phyloP scores from a whole-genome alignment of 164 flowering plant genomes.

The Paratinospora sagittata region DNA sequence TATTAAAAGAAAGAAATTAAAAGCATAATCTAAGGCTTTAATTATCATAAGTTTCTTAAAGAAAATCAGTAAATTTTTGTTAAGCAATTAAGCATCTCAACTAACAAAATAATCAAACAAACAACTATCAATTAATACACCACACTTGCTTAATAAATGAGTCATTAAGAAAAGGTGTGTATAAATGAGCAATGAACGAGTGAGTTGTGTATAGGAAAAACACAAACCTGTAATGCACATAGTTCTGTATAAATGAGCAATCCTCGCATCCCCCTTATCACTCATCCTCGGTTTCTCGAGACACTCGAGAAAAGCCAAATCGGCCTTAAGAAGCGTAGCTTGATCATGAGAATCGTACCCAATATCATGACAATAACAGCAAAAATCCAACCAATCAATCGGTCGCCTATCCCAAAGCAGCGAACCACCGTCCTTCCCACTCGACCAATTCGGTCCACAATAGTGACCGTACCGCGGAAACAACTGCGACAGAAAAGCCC shows the following conservation, averaged over 20 bases:
- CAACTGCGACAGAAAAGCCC: conserved; percentile 73
- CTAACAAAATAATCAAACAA: too few relatives aligned
- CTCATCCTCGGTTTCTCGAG: conserved; percentile 64
- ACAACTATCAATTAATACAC: too few relatives aligned
- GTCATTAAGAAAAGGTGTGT: too few relatives aligned
- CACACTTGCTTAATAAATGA: too few relatives aligned
- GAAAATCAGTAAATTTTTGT: too few relatives aligned
- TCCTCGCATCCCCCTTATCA: conserved; percentile 50
- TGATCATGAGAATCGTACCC: conserved; percentile 88
- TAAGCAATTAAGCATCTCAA: too few relatives aligned
- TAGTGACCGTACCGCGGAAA: conserved; percentile 94
- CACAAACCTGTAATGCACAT: conserved; percentile 82
- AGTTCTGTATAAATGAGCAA: conserved; percentile 61
- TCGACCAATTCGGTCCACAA: conserved; percentile 99
- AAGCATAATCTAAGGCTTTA: too few relatives aligned
- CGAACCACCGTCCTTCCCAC: conserved; percentile 82
- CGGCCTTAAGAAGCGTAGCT: conserved; percentile 80
- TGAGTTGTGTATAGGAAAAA: too few relatives aligned
- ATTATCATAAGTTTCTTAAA: too few relatives aligned
- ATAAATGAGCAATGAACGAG: too few relatives aligned
- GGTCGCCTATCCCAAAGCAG: conserved; percentile 85
- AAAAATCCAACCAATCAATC: conserved; percentile 86
- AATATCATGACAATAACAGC: conserved; percentile 95
- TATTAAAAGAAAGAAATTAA: too few relatives aligned
- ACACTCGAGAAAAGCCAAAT: conserved; percentile 88